Conservation (phyloP, 106 monocot species). For the Dendrobium chrysotoxum region DNA sequence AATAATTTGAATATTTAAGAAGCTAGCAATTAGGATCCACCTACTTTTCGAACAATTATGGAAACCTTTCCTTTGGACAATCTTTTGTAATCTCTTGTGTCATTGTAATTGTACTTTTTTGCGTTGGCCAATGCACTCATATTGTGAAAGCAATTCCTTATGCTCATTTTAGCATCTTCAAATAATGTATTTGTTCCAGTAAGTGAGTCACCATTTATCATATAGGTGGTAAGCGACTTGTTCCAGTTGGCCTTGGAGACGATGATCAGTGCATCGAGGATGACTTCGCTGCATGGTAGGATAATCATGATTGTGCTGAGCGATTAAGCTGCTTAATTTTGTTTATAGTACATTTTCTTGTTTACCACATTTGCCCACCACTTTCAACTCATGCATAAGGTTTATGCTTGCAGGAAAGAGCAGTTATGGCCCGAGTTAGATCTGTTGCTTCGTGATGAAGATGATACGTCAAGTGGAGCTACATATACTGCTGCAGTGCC, state of each 20-base stretch:
- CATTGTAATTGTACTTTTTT: not conserved
- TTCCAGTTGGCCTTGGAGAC: slow-evolving; percentile 75
- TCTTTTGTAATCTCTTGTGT: not conserved
- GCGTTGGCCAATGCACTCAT: not conserved
- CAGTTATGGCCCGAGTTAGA: slow-evolving; percentile 89
- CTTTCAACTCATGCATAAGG: not conserved
- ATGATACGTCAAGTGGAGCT: slow-evolving; percentile 36
- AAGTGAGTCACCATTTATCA: not conserved
- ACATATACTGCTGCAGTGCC: slow-evolving; percentile 81
- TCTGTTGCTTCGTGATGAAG: slow-evolving; percentile 64
- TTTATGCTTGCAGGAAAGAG: slow-evolving; percentile 66
- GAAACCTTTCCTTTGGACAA: not conserved
- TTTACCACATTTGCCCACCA: not conserved
- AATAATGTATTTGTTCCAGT: not conserved
- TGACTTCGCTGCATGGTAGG: slow-evolving; percentile 88
- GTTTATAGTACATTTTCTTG: not conserved
- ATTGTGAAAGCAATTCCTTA: not conserved
- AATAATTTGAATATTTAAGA: not conserved
- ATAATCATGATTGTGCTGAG: not conserved
- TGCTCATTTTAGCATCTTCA: not conserved
- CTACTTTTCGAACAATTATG: not conserved
- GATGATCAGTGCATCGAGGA: slow-evolving; percentile 98
- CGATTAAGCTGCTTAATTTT: not conserved
- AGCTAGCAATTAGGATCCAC: not conserved
- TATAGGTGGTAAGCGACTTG: slow-evolving; percentile 73